These are phyloP conservation scores for Monotropa hypopitys DNA, from an alignment of 179 eudicot genomes.

Conservation along the genomic window DNA sequence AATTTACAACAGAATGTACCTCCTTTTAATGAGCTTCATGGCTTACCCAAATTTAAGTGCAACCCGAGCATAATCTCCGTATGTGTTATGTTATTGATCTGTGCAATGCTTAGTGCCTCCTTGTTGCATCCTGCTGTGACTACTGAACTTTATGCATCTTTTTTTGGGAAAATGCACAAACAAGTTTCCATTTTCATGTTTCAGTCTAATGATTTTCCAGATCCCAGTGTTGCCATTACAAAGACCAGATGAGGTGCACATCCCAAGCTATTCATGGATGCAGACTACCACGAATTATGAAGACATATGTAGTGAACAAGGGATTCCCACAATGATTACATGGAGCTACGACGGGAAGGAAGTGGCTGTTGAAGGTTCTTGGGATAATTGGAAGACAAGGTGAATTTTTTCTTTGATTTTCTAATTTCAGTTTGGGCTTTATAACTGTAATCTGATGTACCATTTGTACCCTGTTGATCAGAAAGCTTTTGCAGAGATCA, in stretches of 20 bases:
- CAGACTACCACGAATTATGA: slow-evolving; percentile 33
- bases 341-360: slow-evolving; percentile 72
- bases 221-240: slow-evolving; percentile 58
- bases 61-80: neutral
- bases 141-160: neutral
- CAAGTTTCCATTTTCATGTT: neutral
- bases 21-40: neutral
- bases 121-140: neutral
- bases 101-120: neutral
- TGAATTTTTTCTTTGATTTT: slow-evolving; percentile 25
- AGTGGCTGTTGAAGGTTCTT: slow-evolving; percentile 78
- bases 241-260: slow-evolving; percentile 35
- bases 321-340: slow-evolving; percentile 38
- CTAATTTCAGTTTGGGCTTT: neutral
- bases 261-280: slow-evolving; percentile 24
- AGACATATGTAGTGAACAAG: slow-evolving; percentile 34
- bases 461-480: slow-evolving; percentile 11
- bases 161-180: neutral
- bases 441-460: neutral
- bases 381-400: slow-evolving; percentile 94
- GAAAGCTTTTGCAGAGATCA: slow-evolving; percentile 18
- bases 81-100: neutral
- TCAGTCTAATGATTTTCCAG: slow-evolving; percentile 18
- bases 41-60: neutral
- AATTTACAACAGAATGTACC: too few relatives aligned